Conservation (phyloP, 148 eudicot genomes). For the Chenopodium album region DNA sequence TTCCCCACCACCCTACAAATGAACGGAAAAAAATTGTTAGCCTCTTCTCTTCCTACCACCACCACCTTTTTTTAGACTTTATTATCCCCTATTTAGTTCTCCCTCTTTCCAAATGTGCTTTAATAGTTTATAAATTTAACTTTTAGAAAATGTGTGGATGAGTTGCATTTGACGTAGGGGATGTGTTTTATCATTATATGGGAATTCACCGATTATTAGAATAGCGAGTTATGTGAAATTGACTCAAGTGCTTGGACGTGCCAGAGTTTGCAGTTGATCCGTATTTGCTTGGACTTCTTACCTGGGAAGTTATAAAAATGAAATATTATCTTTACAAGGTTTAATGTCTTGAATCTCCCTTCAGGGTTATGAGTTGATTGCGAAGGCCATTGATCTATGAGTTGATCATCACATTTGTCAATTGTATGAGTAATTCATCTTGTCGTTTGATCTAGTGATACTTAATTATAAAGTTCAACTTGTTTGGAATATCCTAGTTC, state of each 20-base stretch:
- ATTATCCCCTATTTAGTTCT: background rate
- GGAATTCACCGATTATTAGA: too few species aligned
- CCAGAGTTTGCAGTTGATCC: background rate
- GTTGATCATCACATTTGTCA: background rate
- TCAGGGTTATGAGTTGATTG: background rate
- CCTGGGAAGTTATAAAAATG: background rate
- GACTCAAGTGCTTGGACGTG: background rate
- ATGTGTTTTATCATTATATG: too few species aligned
- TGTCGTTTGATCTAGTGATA: background rate
- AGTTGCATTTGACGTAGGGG: background rate
- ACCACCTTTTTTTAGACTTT: background rate
- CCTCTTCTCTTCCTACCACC: background rate
- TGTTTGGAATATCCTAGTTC: background rate
- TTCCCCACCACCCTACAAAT: background rate
- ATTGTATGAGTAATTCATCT: background rate
- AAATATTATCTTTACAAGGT: background rate
- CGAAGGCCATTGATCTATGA: background rate
- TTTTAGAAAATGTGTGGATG: too few species aligned
- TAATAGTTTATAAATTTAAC: background rate
- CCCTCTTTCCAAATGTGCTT: background rate
- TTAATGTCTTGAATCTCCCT: background rate
- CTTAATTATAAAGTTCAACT: background rate
- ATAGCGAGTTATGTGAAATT: background rate
- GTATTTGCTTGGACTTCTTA: background rate
- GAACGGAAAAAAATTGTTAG: background rate